A percentile compares a stretch with the other conserved stretches of the same genome.
Evolutionary conservation across 441 rosid genomes (phyloP).

Genomic region (Adansonia gregorii): DNA sequence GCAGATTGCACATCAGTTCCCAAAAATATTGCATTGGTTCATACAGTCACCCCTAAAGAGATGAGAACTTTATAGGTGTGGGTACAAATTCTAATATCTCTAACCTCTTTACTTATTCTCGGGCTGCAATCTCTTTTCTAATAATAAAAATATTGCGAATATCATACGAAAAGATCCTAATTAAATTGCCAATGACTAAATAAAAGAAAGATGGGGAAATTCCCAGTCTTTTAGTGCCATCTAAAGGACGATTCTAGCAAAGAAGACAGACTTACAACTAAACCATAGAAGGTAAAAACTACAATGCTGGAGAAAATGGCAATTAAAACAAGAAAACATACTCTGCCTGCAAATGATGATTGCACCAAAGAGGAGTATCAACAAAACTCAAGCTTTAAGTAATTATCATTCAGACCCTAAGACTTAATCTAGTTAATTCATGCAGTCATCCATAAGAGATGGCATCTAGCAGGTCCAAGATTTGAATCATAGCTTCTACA

Average conservation of each 20-base stretch:
- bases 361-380: not conserved
- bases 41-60: not conserved
- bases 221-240: not conserved
- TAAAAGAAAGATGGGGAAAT: not conserved
- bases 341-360: constrained; percentile 3
- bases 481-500: too few species aligned
- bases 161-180: not conserved
- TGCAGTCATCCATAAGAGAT: too few species aligned
- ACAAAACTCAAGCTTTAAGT: not conserved
- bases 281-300: not conserved
- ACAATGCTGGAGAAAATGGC: not conserved
- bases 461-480: too few species aligned
- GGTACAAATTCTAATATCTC: too few species aligned
- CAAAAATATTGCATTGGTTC: too few species aligned
- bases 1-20: too few species aligned
- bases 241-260: not conserved
- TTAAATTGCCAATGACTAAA: not conserved
- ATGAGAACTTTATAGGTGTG: not conserved
- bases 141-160: too few species aligned
- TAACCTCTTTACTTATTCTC: not conserved
- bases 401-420: not conserved
- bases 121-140: not conserved
- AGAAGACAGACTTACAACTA: not conserved
- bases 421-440: too few species aligned
- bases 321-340: not conserved